Evolutionary conservation across 2,329 filamentous ascomycete genomes (phyloP).

Genomic region (Fusarium sp.): DNA sequence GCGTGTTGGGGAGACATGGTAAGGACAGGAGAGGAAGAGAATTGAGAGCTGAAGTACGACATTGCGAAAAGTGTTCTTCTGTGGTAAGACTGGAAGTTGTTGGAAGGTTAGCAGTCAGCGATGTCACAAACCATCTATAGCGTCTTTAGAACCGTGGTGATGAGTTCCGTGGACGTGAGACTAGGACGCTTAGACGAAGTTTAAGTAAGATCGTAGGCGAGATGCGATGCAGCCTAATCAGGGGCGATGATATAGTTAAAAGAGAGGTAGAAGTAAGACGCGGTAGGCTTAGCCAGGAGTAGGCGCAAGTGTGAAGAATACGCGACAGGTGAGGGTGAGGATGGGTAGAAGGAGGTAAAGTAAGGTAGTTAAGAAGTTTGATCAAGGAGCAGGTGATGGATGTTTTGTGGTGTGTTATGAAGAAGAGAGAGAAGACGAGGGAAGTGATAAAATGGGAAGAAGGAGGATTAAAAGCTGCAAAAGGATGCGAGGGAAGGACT

Average conservation of each 20-base stretch:
- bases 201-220: constrained; percentile 6
- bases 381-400: constrained; percentile 6
- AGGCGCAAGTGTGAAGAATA: constrained; percentile 32
- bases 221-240: constrained; percentile 3
- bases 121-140: constrained; percentile 52
- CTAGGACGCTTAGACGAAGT: constrained; percentile 18
- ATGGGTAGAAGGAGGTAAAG: constrained; percentile 14
- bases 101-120: constrained; percentile 51
- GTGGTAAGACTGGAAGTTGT: constrained; percentile 38
- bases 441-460: constrained; percentile 45
- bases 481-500: constrained; percentile 45
- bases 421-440: constrained; percentile 34
- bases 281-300: constrained; percentile 17
- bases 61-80: constrained; percentile 50
- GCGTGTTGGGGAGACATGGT: constrained; percentile 54
- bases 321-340: constrained; percentile 18
- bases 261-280: constrained; percentile 14
- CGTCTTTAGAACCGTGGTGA: constrained; percentile 34
- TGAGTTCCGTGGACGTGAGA: constrained; percentile 18
- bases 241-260: background rate
- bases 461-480: constrained; percentile 44
- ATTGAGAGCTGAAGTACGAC: constrained; percentile 61
- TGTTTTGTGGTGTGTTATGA: constrained; percentile 4
- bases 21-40: constrained; percentile 61
- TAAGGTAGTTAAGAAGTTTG: constrained; percentile 20